Base-by-base conservation (phyloP, 2,329 filamentous ascomycete genomes). In the Aspergillus sp. region DNA sequence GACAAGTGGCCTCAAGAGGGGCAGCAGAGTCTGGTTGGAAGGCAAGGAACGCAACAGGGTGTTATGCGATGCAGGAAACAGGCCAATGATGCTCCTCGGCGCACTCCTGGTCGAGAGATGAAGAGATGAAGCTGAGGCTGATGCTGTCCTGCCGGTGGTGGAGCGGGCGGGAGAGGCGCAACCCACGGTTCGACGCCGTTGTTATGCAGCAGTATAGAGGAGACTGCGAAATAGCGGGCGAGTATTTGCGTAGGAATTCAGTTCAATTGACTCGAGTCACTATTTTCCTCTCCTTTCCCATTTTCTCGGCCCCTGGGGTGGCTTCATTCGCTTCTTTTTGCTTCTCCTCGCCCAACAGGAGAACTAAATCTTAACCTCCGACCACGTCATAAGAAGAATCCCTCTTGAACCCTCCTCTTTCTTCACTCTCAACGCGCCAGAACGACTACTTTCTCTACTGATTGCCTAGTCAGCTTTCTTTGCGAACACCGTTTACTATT, bases 161-260 rank as follows among this genome's bases (percentile, higher is more conserved):
- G 40, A 42, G 40, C 40, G 40, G 40, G 27, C 40, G 40, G 40
- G 5, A 42, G n/a, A 26, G 40, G 40, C 40, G 30, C 40, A 42
- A 30, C 40, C 40, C 40, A 42, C 30, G 40, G 40, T 42, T 42
- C 40, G 40, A 19, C 19, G 19, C 19, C 19, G 19, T 19, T 19
- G 19, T 19, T 19, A 19, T 19, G 19, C 19, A 19, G 19, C 2
- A 19, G 19, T 19, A 19, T 19, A 19, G 19, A 19, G 19, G 19
- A 19, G 19, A 19, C 19, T 19, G 2, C 19, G 19, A 19, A 19
- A 19, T 19, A 19, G 2, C 19, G 19, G 1, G 19, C 1, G 19
- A 19, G 19, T 19, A 19, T 19, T 19, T 19, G 19, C 19, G 19
- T 19, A 19, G 19, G 19, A 19, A 1, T 19, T 19, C 19, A 19